Percentiles rank a stretch among this genome's conserved stretches.
Conservation (phyloP, 495 filamentous ascomycete species). For the Penicillium odoratum region DNA sequence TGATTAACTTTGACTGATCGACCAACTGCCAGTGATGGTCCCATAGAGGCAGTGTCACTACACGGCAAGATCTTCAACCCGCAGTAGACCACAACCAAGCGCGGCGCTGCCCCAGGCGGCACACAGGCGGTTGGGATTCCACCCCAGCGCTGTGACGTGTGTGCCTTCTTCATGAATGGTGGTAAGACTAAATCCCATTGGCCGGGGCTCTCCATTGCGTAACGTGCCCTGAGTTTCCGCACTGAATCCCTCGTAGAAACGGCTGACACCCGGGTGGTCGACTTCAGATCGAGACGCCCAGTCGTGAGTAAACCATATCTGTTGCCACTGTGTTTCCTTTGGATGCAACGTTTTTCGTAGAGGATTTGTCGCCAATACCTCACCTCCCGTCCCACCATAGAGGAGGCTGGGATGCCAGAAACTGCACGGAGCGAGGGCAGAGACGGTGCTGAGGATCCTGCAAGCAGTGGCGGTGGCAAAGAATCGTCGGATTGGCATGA, state of each 20-base stretch:
- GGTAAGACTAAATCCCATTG: conserved; percentile 36
- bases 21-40: conserved; percentile 10
- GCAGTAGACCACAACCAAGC: conserved; percentile 60
- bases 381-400: conserved; percentile 57
- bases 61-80: conserved; percentile 67
- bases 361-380: conserved; percentile 56
- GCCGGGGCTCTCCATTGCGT: conserved; percentile 35
- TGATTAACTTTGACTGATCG: conserved; percentile 12
- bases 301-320: conserved; percentile 64
- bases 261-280: conserved; percentile 42
- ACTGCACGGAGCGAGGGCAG: conserved; percentile 42
- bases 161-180: conserved; percentile 62
- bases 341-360: conserved; percentile 52
- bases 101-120: conserved; percentile 67
- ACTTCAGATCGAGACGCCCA: conserved; percentile 44
- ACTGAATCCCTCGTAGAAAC: conserved; percentile 61
- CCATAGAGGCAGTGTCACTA: conserved; percentile 21
- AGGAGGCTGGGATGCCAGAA: conserved; percentile 55
- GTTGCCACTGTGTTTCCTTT: conserved; percentile 57
- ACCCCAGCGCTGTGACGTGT: conserved; percentile 56
- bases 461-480: conserved; percentile 48
- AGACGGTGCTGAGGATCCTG: conserved; percentile 39
- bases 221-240: conserved; percentile 43
- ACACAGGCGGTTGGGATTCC: conserved; percentile 63
- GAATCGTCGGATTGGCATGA: conserved; percentile 56